Evolutionary conservation across 371 early-diverging fungal species (phyloP).

Genomic region (Cokeromyces recurvatus): DNA sequence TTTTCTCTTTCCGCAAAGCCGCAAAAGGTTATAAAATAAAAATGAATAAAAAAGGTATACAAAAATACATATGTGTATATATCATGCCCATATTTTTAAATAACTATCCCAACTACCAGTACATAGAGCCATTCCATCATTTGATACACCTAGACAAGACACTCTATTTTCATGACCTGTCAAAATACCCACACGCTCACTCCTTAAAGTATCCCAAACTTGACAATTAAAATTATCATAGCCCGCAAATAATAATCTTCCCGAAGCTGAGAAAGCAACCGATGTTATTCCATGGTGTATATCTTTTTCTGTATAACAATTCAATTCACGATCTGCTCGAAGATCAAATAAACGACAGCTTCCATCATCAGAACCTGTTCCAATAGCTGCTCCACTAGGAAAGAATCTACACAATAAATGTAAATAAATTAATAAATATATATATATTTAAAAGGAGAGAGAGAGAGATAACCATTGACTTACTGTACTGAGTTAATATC

Average conservation of each 20-base stretch:
- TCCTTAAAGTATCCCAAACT: conserved; percentile 97
- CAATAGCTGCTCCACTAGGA: conserved; percentile 96
- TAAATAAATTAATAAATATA: too few relatives aligned
- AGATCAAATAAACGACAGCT: conserved; percentile 95
- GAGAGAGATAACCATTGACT: conserved; percentile 4
- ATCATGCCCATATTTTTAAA: conserved; percentile 66
- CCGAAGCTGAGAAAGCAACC: conserved; percentile 91
- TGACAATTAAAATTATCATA: conserved; percentile 98
- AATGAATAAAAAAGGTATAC: too few relatives aligned
- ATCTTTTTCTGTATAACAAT: conserved; percentile 91
- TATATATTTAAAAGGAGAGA: too few relatives aligned
- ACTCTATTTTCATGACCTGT: conserved; percentile 97
- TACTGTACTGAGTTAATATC: conserved; percentile 96
- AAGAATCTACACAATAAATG: conserved; percentile 63
- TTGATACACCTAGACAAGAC: conserved; percentile 91
- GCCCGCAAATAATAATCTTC: conserved; percentile 93
- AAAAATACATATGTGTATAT: background rate
- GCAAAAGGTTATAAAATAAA: too few relatives aligned
- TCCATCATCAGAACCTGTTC: conserved; percentile 96
- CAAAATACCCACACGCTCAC: conserved; percentile 90
- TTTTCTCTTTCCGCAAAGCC: too few relatives aligned
- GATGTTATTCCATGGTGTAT: conserved; percentile 96
- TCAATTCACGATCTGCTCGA: conserved; percentile 94
- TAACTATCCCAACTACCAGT: conserved; percentile 97
- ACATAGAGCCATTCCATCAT: conserved; percentile 96